Percentiles rank a stretch among this genome's conserved stretches.
Conservation (phyloP, 2,329 filamentous ascomycete genomes). For the Bertia moriformis region DNA sequence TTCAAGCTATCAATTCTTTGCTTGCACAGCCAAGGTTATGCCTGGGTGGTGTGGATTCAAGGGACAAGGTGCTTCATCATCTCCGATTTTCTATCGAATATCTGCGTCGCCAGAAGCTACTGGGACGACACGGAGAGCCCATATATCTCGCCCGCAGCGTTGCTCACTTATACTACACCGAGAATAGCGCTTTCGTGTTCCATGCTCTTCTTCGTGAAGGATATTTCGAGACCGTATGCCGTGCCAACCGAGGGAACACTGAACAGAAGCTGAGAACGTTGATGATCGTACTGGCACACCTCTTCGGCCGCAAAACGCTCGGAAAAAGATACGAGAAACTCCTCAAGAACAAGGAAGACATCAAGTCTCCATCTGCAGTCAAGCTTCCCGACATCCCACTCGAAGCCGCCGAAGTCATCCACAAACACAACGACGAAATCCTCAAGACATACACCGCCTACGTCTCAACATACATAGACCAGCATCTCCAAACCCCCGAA, state of each 20-base stretch:
- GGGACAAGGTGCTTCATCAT: slow-evolving; percentile 60
- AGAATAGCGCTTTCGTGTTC: slow-evolving; percentile 64
- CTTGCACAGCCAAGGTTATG: slow-evolving; percentile 58
- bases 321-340: slow-evolving; percentile 26
- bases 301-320: slow-evolving; percentile 46
- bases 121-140: slow-evolving; percentile 44
- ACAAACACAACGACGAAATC: slow-evolving; percentile 49
- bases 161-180: slow-evolving; percentile 62
- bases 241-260: slow-evolving; percentile 32
- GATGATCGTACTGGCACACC: slow-evolving; percentile 54
- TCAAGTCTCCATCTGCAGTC: slow-evolving; percentile 48
- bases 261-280: slow-evolving; percentile 38
- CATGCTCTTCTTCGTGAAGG: slow-evolving; percentile 59
- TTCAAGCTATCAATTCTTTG: slow-evolving; percentile 47
- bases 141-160: slow-evolving; percentile 61
- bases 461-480: slow-evolving; percentile 51
- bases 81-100: slow-evolving; percentile 72
- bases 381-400: slow-evolving; percentile 49
- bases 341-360: slow-evolving; percentile 28
- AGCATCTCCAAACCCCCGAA: slow-evolving; percentile 41
- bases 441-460: slow-evolving; percentile 54
- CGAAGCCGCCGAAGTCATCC: slow-evolving; percentile 37
- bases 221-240: slow-evolving; percentile 54
- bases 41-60: slow-evolving; percentile 53
- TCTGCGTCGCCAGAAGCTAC: slow-evolving; percentile 51